phyloP scores from a whole-genome alignment of 1,284 basidiomycete species.

The Moesziomyces antarcticus region DNA sequence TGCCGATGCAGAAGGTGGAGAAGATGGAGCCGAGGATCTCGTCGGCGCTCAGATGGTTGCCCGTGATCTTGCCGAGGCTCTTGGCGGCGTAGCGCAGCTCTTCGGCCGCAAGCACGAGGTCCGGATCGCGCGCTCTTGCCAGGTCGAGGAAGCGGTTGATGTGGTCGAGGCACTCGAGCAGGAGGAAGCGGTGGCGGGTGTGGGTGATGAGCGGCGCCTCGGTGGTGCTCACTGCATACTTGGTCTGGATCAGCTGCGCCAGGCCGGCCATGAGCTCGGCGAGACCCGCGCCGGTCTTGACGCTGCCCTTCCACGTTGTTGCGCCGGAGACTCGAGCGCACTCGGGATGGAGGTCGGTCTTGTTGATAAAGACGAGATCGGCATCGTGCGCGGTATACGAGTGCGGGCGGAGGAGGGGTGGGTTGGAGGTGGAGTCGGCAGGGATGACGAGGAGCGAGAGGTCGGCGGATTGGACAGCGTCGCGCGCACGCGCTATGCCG shows the following conservation, averaged over 20 bases:
- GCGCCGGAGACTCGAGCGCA: not conserved
- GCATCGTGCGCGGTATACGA: conserved; percentile 68
- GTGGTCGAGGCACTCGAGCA: conserved; percentile 76
- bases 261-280: conserved; percentile 74
- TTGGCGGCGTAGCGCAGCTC: conserved; percentile 84
- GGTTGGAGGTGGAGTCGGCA: conserved; percentile 71
- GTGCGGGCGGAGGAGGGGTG: conserved; percentile 70
- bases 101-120: conserved; percentile 83
- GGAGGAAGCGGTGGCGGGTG: conserved; percentile 79
- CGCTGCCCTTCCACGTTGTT: conserved; percentile 74
- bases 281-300: conserved; percentile 75
- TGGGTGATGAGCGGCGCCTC: conserved; percentile 79
- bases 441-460: conserved; percentile 82
- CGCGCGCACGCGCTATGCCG: conserved; percentile 78
- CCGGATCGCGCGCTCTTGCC: conserved; percentile 70
- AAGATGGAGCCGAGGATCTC: conserved; percentile 85
- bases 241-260: conserved; percentile 72
- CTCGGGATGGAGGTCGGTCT: conserved; percentile 72
- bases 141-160: conserved; percentile 69
- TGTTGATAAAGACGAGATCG: conserved; percentile 77
- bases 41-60: conserved; percentile 76
- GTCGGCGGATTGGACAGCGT: conserved; percentile 76
- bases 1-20: conserved; percentile 70
- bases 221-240: conserved; percentile 69
- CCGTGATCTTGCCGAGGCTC: conserved; percentile 82